A percentile compares a stretch with the other conserved stretches of the same genome.
Conservation (phyloP, 768 basidiomycete genomes). For the Lactifluus piperatus region DNA sequence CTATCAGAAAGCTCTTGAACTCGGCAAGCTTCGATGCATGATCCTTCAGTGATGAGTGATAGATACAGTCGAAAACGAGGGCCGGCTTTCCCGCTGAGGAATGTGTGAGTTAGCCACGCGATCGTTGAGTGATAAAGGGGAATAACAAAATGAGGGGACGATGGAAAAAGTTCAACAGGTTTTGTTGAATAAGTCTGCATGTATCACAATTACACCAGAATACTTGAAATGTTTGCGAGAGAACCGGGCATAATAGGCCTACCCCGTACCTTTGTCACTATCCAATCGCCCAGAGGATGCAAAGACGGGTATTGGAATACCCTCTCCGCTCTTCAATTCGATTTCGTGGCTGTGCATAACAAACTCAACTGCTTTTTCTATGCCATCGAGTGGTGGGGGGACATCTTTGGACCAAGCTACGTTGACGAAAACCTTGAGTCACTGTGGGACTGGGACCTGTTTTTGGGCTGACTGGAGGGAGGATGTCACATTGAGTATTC, state of each 20-base stretch:
- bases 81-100: constrained; percentile 55
- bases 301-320: constrained; percentile 59
- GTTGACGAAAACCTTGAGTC: constrained; percentile 65
- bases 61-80: constrained; percentile 67
- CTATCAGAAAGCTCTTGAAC: constrained; percentile 63
- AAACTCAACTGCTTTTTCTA: constrained; percentile 46
- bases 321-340: constrained; percentile 33
- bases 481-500: too few species aligned
- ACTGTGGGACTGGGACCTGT: constrained; percentile 34
- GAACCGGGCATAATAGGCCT: background rate
- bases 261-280: constrained; percentile 53
- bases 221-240: background rate
- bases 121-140: background rate
- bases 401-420: constrained; percentile 61
- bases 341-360: constrained; percentile 39
- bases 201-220: background rate
- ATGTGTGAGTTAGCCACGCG: background rate
- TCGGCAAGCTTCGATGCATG: constrained; percentile 49
- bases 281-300: constrained; percentile 56
- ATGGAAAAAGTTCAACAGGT: background rate
- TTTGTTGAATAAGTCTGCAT: background rate
- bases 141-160: background rate
- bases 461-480: constrained; percentile 20
- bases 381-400: constrained; percentile 57
- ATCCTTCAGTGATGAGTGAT: constrained; percentile 49